phyloP scores from a whole-genome alignment of 1,284 basidiomycete genomes.

The Leccinum insolens region DNA sequence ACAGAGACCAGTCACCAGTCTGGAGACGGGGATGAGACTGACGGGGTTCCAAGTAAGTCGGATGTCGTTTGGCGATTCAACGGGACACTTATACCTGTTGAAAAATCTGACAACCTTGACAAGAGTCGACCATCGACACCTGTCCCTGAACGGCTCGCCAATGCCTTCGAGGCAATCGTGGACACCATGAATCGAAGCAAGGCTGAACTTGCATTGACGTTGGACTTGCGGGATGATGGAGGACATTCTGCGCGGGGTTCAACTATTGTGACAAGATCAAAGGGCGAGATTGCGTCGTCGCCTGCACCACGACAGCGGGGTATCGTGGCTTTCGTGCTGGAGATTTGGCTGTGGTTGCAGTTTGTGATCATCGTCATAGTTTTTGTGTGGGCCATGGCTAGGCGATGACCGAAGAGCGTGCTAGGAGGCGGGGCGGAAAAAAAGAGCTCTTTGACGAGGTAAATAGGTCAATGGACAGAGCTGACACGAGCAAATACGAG shows the following conservation, averaged over 20 bases:
- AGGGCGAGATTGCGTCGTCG: slow-evolving; percentile 17
- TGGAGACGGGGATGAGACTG: no score
- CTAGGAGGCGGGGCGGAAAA: slow-evolving; percentile 54
- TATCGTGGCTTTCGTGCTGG: slow-evolving; percentile 56
- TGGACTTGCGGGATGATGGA: slow-evolving; percentile 18
- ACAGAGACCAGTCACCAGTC: no score
- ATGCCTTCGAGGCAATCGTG: slow-evolving; percentile 44
- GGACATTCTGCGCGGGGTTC: slow-evolving; percentile 7
- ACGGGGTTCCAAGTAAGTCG: no score
- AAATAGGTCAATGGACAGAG: not conserved
- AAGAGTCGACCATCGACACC: slow-evolving; percentile 33
- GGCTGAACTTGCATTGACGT: slow-evolving; percentile 14
- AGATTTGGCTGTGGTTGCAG: slow-evolving; percentile 81
- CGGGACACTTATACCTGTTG: slow-evolving; percentile 29
- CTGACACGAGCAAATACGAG: not conserved
- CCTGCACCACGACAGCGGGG: slow-evolving; percentile 34
- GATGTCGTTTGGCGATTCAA: slow-evolving; percentile 35
- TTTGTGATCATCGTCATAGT: slow-evolving; percentile 71
- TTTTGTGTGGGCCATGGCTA: slow-evolving; percentile 78
- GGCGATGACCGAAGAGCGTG: slow-evolving; percentile 70
- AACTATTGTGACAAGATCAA: not conserved
- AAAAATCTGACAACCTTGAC: slow-evolving; percentile 17
- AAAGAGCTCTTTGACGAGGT: slow-evolving; percentile 25
- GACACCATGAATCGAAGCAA: slow-evolving; percentile 38
- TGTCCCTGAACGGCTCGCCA: slow-evolving; percentile 39